Evolutionary conservation across 2,329 filamentous ascomycete species (phyloP).

Genomic region (Trichoderma endophyticum): DNA sequence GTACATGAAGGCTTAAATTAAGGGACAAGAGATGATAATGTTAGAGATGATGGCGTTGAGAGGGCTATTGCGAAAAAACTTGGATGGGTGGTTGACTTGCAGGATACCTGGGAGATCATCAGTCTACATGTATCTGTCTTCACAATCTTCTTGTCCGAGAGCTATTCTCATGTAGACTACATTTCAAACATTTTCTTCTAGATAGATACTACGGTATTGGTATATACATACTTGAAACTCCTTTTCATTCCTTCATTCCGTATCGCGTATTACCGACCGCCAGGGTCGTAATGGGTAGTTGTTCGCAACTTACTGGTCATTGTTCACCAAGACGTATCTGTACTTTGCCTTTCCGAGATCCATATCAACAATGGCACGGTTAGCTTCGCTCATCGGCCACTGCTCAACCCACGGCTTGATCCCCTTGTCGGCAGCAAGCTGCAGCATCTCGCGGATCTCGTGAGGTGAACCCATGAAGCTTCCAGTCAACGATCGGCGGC

Average conservation of each 20-base stretch:
- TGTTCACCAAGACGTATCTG: constrained; percentile 46
- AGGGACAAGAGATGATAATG: not conserved
- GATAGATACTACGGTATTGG: not conserved
- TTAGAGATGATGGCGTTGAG: not conserved
- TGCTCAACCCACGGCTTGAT: constrained; percentile 57
- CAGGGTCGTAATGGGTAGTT: not conserved
- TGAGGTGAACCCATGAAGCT: constrained; percentile 46
- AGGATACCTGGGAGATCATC: not conserved
- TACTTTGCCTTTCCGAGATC: constrained; percentile 50
- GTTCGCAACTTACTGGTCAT: constrained; percentile 20
- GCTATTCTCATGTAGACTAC: not conserved
- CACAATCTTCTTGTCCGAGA: not conserved
- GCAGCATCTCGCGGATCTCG: constrained; percentile 59
- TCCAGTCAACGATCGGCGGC: constrained; percentile 44
- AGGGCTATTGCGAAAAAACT: not conserved
- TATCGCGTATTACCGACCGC: not conserved
- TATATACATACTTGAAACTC: not conserved
- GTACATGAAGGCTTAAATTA: not conserved
- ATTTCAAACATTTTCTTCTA: not conserved
- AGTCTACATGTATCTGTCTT: not conserved
- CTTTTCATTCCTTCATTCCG: not conserved
- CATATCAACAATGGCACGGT: constrained; percentile 53
- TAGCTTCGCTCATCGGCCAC: constrained; percentile 53
- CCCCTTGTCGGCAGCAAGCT: constrained; percentile 54
- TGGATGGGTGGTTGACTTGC: not conserved